Evolutionary conservation across 805 yeast genomes (phyloP).

Genomic region (Lachancea kluyveri): DNA sequence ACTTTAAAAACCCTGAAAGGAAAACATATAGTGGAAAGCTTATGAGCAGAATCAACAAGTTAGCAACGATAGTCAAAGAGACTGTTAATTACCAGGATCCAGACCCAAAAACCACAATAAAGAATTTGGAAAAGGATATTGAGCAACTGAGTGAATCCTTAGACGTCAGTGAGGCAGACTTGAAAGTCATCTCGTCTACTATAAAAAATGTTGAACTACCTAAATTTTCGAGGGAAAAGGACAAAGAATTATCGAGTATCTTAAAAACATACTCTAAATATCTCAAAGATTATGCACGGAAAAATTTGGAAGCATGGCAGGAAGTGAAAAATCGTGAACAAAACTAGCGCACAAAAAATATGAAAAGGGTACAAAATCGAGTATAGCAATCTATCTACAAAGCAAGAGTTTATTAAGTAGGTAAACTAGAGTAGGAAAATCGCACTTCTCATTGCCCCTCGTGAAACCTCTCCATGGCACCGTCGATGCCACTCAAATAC

Average conservation of each 20-base stretch:
- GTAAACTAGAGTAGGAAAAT: too few relatives aligned
- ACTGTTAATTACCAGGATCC: slow-evolving; percentile 27
- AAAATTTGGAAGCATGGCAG: slow-evolving; percentile 26
- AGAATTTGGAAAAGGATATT: slow-evolving; percentile 21
- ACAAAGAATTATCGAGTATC: slow-evolving; percentile 19
- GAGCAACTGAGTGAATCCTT: slow-evolving; percentile 17
- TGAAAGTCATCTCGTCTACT: slow-evolving; percentile 23
- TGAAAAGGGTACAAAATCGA: too few relatives aligned
- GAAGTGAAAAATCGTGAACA: slow-evolving; percentile 9
- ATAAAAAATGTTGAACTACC: slow-evolving; percentile 31
- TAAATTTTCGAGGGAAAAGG: slow-evolving; percentile 20
- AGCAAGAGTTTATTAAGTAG: too few relatives aligned
- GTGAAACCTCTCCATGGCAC: too few relatives aligned
- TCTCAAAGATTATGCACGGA: slow-evolving; percentile 25
- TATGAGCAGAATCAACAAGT: slow-evolving; percentile 23
- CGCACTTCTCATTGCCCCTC: too few relatives aligned
- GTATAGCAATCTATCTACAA: too few relatives aligned
- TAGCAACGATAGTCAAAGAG: slow-evolving; percentile 29
- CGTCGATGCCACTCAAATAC: too few relatives aligned
- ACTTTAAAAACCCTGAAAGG: slow-evolving; percentile 16
- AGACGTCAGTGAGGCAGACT: slow-evolving; percentile 27
- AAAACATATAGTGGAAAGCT: slow-evolving; percentile 23
- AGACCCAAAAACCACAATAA: slow-evolving; percentile 18
- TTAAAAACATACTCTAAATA: slow-evolving; percentile 24
- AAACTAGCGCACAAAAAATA: too few relatives aligned